Base-by-base conservation (phyloP, 257 asterid species). In the Nemophila menziesii region DNA sequence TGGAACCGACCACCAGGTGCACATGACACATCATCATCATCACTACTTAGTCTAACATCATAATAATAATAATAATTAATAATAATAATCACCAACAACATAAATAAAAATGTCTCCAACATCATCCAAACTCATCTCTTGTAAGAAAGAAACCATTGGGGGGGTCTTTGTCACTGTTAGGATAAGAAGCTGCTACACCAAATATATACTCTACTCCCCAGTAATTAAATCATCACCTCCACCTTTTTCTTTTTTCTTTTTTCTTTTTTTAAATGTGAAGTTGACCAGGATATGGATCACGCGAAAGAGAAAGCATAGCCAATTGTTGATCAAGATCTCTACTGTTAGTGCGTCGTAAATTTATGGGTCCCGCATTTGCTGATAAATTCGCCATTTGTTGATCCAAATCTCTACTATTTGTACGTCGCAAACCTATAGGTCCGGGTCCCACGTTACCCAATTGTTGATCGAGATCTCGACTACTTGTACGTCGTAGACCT, bases 1-100 rank as follows among this genome's bases (percentile, higher is more conserved):
- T 36, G 72, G 77, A 70, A 53, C 58, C 46, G 78, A 74, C 93
- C 60, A 72, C 96, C 93, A 86, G 97, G 93, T 61, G 94, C 92
- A 56, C 63, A 57, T 44, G 56, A 46, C 24, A 48, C 40, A 45
- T 29, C 45, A 53, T n/a, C n/a, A n/a, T n/a, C n/a, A n/a, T n/a
- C n/a, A n/a, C n/a, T n/a, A n/a, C n/a, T 38, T 46, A 20, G 23
- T 14, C 19, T 49, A 34, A 48, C 26, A 1, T n/a, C n/a, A n/a
- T n/a, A n/a, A n/a, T n/a, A 29, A 7, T 29, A 13, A 5, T 12
- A 19, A 8, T 41, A 16, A 41, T 11, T 5, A 41, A 8, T 19
- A 41, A 24, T 17, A 41, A 8, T 41, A 18, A 45, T 24, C 49
- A 43, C 60, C 21, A 41, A 3, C 5, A 19, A n/a, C n/a, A n/a